Percentiles rank a stretch among this genome's conserved stretches.
These are phyloP conservation scores for Akanthomyces uredinophilus DNA, from an alignment of 2,329 filamentous ascomycete species.

Conservation along the genomic window DNA sequence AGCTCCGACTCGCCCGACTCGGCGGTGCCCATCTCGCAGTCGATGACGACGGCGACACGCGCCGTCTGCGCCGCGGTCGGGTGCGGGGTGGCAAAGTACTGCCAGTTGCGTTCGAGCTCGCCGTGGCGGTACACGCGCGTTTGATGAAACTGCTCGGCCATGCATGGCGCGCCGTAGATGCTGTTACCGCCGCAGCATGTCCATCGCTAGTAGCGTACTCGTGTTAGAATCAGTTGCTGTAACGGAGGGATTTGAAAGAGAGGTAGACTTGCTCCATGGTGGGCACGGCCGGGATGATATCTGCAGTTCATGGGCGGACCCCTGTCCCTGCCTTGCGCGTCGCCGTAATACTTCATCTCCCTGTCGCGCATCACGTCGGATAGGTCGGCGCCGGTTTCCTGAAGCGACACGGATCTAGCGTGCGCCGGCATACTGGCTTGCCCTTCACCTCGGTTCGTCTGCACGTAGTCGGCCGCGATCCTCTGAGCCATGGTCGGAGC, in stretches of 20 bases:
- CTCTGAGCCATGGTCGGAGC: background rate
- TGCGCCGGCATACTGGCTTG: background rate
- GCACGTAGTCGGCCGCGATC: background rate
- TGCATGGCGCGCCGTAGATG: constrained; percentile 22
- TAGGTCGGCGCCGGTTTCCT: background rate
- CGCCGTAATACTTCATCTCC: background rate
- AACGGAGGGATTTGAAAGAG: background rate
- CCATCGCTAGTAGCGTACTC: constrained; percentile 19
- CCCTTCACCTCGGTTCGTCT: background rate
- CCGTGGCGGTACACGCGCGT: constrained; percentile 19
- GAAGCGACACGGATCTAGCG: constrained; percentile 1
- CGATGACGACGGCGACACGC: constrained; percentile 36
- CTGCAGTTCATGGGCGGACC: constrained; percentile 21
- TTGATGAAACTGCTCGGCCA: constrained; percentile 22
- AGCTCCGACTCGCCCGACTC: constrained; percentile 41
- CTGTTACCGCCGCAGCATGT: constrained; percentile 26
- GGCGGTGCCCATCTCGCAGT: constrained; percentile 52
- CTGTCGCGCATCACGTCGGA: background rate
- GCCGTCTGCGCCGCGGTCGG: background rate
- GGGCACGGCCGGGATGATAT: constrained; percentile 26
- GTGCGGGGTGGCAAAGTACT: constrained; percentile 21
- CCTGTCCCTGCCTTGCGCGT: background rate
- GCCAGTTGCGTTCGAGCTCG: constrained; percentile 27
- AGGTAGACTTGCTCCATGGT: constrained; percentile 21
- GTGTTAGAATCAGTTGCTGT: background rate